These are phyloP conservation scores for Babesia ovis DNA, from an alignment of 169 alveolate species.

Conservation along the genomic window DNA sequence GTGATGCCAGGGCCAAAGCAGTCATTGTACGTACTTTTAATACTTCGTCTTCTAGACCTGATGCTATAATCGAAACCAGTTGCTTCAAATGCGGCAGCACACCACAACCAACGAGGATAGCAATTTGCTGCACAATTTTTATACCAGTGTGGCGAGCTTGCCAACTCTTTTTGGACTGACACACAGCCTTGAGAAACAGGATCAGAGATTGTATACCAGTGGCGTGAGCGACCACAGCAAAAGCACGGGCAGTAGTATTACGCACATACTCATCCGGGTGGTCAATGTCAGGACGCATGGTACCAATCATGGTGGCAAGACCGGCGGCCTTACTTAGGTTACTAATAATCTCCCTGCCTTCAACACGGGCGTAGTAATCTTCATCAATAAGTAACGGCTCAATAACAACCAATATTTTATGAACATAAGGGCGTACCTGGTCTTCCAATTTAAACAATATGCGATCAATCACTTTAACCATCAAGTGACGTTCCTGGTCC, in stretches of 20 bases:
- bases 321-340: conserved; percentile 97
- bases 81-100: conserved; percentile 97
- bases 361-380: conserved; percentile 99
- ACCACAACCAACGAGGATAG: conserved; percentile 97
- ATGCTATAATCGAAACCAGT: conserved; percentile 95
- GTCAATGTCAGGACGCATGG: conserved; percentile 99
- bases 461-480: conserved; percentile 98
- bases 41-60: conserved; percentile 95
- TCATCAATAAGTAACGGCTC: conserved; percentile 99
- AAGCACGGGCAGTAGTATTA: conserved; percentile 97
- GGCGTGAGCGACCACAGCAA: conserved; percentile 99
- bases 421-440: conserved; percentile 97
- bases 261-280: conserved; percentile 99
- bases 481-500: conserved; percentile 97
- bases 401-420: conserved; percentile 96
- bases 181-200: conserved; percentile 97
- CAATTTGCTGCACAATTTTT: conserved; percentile 96
- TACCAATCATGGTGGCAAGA: conserved; percentile 99
- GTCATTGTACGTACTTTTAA: conserved; percentile 96
- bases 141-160: conserved; percentile 99
- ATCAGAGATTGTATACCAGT: conserved; percentile 96
- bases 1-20: conserved; percentile 97
- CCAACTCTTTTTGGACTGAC: conserved; percentile 96
- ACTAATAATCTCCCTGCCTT: conserved; percentile 97
- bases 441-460: conserved; percentile 95